phyloP scores from a whole-genome alignment of 1,284 basidiomycete genomes.

The Schizophyllum amplum region DNA sequence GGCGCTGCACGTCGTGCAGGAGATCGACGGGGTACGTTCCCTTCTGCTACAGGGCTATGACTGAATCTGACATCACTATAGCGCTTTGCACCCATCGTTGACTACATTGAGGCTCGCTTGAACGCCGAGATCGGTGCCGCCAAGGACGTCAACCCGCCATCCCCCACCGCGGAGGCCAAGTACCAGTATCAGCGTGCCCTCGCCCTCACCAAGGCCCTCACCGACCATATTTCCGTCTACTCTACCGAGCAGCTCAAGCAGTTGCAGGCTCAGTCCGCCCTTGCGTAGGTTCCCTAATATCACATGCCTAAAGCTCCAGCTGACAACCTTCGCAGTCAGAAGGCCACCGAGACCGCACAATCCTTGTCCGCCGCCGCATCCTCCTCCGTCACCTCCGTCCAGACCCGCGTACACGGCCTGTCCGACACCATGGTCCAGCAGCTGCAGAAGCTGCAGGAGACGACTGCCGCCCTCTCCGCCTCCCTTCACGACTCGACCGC shows the following conservation, averaged over 20 bases:
- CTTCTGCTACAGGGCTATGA: conserved; percentile 6
- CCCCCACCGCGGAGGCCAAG: conserved; percentile 36
- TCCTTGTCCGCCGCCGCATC: conserved; percentile 50
- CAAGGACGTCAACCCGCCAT: conserved; percentile 20
- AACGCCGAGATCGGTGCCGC: conserved; percentile 3
- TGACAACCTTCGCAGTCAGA: conserved; percentile 39
- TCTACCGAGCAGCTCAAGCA: conserved; percentile 67
- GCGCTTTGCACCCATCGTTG: conserved; percentile 65
- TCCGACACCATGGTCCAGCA: conserved; percentile 58
- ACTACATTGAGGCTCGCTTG: conserved; percentile 46
- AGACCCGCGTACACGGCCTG: conserved; percentile 44
- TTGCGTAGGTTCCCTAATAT: conserved; percentile 40
- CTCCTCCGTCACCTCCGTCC: conserved; percentile 40
- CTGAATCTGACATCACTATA: conserved; percentile 20
- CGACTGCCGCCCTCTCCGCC: conserved; percentile 45
- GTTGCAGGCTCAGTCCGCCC: conserved; percentile 54
- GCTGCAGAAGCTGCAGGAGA: conserved; percentile 55
- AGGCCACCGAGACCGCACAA: conserved; percentile 60
- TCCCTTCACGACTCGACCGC: conserved; percentile 45
- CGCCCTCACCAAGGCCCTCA: conserved; percentile 53
- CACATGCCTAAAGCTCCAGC: conserved; percentile 4
- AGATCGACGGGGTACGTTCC: conserved; percentile 63
- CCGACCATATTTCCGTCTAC: conserved; percentile 53
- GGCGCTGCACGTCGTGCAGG: conserved; percentile 53
- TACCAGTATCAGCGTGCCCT: conserved; percentile 72